Percentiles rank a stretch among this genome's conserved stretches.
Evolutionary conservation across 768 basidiomycete species (phyloP).

Genomic region (Psilocybe tampanensis): DNA sequence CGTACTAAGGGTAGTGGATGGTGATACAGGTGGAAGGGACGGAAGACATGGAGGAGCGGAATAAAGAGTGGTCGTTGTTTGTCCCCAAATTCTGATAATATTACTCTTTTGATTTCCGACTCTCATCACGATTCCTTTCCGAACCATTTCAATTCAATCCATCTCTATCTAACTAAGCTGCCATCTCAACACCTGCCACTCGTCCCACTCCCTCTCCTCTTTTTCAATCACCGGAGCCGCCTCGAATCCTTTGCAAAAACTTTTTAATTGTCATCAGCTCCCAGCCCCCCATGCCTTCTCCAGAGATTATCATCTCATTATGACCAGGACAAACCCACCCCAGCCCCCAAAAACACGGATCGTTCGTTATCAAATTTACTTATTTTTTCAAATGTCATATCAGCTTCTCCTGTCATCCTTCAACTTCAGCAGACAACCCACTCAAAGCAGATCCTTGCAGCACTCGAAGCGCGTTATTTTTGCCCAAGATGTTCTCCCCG

Average conservation of each 20-base stretch:
- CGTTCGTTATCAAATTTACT: neutral
- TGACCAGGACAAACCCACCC: no score
- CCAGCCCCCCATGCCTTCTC: no score
- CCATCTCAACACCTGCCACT: neutral
- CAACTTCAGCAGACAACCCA: neutral
- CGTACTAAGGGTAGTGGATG: conserved; percentile 16
- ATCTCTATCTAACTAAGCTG: conserved; percentile 2
- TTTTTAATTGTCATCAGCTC: no score
- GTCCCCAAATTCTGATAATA: neutral
- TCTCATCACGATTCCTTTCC: conserved; percentile 6
- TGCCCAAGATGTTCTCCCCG: conserved; percentile 5
- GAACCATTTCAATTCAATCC: conserved; percentile 9
- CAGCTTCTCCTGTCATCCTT: conserved; percentile 7
- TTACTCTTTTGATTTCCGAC: conserved; percentile 16
- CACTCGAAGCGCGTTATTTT: conserved; percentile 8
- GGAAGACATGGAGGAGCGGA: conserved; percentile 21
- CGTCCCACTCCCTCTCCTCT: no score
- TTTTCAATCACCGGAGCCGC: no score
- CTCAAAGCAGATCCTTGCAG: conserved; percentile 2
- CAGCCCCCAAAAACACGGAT: no score
- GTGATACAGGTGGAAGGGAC: conserved; percentile 16
- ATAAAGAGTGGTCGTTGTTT: conserved; percentile 20
- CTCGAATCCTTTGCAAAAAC: no score
- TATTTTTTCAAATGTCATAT: neutral
- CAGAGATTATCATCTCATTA: no score